phyloP scores from a whole-genome alignment of 1,139 yeast species.

The Taiozyma sp. region DNA sequence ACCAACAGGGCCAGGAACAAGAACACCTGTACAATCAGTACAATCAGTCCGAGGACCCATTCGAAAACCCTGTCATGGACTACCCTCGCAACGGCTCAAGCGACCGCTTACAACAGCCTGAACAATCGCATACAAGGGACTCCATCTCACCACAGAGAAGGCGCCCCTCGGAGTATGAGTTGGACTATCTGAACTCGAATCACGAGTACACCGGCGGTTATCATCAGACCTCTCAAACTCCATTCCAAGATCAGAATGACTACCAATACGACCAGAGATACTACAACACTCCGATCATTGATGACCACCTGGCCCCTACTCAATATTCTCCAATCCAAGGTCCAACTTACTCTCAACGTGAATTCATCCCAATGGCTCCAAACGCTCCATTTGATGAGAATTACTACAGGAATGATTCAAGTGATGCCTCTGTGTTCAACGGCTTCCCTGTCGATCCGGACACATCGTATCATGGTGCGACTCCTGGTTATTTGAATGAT shows the following conservation, averaged over 20 bases:
- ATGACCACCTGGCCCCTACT: slow-evolving; percentile 2
- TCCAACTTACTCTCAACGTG: slow-evolving; percentile 4
- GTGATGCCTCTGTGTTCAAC: slow-evolving; percentile 17
- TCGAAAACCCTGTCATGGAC: neutral
- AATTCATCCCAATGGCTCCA: neutral
- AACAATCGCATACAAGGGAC: slow-evolving; percentile 11
- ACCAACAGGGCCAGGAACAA: slow-evolving; percentile 1
- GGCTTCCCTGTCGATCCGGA: slow-evolving; percentile 22
- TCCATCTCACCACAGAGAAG: slow-evolving; percentile 11
- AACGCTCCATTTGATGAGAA: slow-evolving; percentile 9
- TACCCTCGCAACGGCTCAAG: slow-evolving; percentile 7
- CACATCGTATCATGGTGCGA: slow-evolving; percentile 13
- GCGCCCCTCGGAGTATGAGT: slow-evolving; percentile 5
- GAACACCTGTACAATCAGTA: neutral
- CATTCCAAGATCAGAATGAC: neutral
- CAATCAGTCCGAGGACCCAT: slow-evolving; percentile 5
- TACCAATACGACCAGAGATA: neutral
- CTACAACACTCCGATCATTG: slow-evolving; percentile 8
- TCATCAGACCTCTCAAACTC: neutral
- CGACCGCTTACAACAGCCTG: slow-evolving; percentile 12
- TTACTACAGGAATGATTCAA: slow-evolving; percentile 13
- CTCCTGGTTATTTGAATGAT: neutral
- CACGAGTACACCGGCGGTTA: slow-evolving; percentile 1
- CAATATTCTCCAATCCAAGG: slow-evolving; percentile 22
- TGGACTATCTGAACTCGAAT: slow-evolving; percentile 2